These are phyloP conservation scores for Backusella liffmaniae DNA, from an alignment of 192 early-diverging fungal genomes.

Conservation along the genomic window DNA sequence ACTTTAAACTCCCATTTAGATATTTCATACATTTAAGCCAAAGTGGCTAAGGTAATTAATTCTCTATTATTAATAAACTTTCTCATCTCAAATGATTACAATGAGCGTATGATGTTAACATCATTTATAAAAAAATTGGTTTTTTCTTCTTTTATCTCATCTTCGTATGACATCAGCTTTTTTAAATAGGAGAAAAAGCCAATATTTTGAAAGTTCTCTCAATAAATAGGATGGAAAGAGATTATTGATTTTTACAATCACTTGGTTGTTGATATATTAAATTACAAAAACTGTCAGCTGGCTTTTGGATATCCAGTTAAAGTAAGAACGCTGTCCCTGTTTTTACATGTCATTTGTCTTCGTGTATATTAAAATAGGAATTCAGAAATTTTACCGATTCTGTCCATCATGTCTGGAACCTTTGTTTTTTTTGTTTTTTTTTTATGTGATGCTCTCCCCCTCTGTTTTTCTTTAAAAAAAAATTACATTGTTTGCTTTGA, in stretches of 20 bases:
- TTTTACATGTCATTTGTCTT: background rate
- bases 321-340: background rate
- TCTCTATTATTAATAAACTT: background rate
- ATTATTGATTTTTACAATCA: background rate
- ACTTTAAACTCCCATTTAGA: background rate
- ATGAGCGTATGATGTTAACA: background rate
- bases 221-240: background rate
- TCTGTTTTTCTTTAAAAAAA: background rate
- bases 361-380: background rate
- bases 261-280: background rate
- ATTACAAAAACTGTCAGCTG: background rate
- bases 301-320: background rate
- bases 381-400: background rate
- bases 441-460: background rate
- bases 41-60: background rate
- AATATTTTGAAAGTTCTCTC: background rate
- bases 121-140: background rate
- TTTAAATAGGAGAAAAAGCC: background rate
- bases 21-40: background rate
- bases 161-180: background rate
- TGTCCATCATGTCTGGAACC: background rate
- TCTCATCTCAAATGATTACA: background rate
- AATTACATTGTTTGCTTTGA: background rate
- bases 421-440: background rate
- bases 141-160: background rate